These are phyloP conservation scores for Avena atlantica DNA, from an alignment of 176 grass and related monocot species.

Conservation along the genomic window DNA sequence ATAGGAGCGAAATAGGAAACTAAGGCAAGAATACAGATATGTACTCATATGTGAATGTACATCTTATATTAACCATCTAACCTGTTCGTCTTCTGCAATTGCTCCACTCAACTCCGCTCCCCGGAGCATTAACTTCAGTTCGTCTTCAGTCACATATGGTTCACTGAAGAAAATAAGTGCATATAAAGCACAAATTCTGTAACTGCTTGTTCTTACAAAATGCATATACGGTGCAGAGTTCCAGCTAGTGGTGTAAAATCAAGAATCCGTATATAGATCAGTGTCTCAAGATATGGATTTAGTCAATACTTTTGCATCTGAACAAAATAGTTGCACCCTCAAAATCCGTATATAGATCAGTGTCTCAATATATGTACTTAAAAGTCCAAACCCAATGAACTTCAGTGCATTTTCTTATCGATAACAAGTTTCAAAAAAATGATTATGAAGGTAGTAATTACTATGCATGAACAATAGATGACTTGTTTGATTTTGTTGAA, in stretches of 20 bases:
- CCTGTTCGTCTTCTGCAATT: slow-evolving; percentile 99
- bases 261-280: not conserved
- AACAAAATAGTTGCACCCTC: not conserved
- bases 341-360: slow-evolving; percentile 2
- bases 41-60: not conserved
- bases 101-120: slow-evolving; percentile 95
- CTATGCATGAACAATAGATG: slow-evolving; percentile 1
- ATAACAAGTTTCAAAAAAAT: not conserved
- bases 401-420: not conserved
- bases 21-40: not conserved
- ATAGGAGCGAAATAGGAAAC: not conserved
- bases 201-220: slow-evolving; percentile 18
- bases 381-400: not conserved
- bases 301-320: not conserved
- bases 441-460: not conserved
- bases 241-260: not conserved
- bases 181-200: slow-evolving; percentile 26
- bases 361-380: not conserved
- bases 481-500: not conserved
- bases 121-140: slow-evolving; percentile 96
- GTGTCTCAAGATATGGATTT: not conserved
- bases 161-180: slow-evolving; percentile 61
- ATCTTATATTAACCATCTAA: slow-evolving; percentile 45
- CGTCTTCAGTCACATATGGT: slow-evolving; percentile 99
- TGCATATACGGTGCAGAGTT: not conserved